Conservation (phyloP, 257 asterid genomes). For the Przewalskia tangutica region DNA sequence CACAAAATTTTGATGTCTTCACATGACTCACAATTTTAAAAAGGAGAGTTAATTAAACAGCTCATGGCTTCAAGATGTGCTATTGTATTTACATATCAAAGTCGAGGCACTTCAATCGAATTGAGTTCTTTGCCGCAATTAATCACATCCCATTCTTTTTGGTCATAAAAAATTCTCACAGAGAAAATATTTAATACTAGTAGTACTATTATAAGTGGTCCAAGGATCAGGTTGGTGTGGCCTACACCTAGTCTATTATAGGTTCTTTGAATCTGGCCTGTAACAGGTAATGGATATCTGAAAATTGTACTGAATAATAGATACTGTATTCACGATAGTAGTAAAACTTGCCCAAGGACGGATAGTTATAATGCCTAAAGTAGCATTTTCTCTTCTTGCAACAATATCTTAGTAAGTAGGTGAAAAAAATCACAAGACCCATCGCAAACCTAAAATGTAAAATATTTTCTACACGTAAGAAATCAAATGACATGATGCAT, state of each 20-base stretch:
- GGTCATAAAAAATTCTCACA: neutral
- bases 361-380: neutral
- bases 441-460: neutral
- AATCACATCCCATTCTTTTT: neutral
- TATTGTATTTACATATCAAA: neutral
- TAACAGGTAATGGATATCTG: neutral
- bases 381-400: neutral
- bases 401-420: neutral
- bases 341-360: neutral
- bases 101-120: neutral
- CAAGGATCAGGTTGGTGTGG: neutral
- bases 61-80: neutral
- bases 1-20: neutral
- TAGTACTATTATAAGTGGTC: neutral
- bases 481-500: neutral
- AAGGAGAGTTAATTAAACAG: neutral
- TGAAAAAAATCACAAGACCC: neutral
- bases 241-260: neutral
- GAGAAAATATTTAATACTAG: neutral
- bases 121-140: neutral
- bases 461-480: neutral
- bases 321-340: neutral
- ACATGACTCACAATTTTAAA: neutral
- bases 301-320: neutral
- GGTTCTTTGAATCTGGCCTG: neutral